Base-by-base conservation (phyloP, 257 asterid species). In the Orobanche coerulescens region DNA sequence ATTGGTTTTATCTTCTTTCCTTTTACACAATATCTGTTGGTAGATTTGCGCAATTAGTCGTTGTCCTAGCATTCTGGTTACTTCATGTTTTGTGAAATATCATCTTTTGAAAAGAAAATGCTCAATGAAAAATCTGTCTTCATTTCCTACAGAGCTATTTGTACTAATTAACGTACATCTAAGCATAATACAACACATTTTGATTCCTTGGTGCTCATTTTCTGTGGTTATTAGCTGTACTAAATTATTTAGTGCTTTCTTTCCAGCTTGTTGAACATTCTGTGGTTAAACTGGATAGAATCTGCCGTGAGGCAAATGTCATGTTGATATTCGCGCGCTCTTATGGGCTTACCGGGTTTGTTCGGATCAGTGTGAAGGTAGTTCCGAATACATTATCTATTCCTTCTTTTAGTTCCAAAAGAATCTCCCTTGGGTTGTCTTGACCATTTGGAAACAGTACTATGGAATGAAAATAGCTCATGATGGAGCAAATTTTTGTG, bases 331-430 rank as follows among this genome's bases (percentile, higher is more conserved):
- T 84, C 74, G 95, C 96, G 54, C 95, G 97, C 58, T 93, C 97
- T 60, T 93, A 89, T 77, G 98, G 98, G 72, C 87, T 93, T 48
- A 82, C 91, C 69, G 98, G 98, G 57, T 74, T 84, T 69, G 87
- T 84, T 39, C 91, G 98, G 73, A 86, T 86, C 65, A 82, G 94
- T 73, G 87, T 89, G 71, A 86, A 89, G 95, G 98, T 92, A 79
- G 34, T 65, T 58, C 70, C 26, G 25, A 4, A 31, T 37, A 40
- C 50, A 43, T 54, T 9, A 20, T 55, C 13, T 4, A 50, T 64
- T 25, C 49, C 54, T 59, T 11, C 15, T 20, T 33, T 58, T 22
- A 15, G 31, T 52, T 1, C 37, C 48, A 42, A 19, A 7, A 28
- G 61, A 43, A 33, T 19, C 9, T 42, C 47, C 49, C 30, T 47